Evolutionary conservation across 2,329 filamentous ascomycete species (phyloP).

Genomic region (Penicillium sp.): DNA sequence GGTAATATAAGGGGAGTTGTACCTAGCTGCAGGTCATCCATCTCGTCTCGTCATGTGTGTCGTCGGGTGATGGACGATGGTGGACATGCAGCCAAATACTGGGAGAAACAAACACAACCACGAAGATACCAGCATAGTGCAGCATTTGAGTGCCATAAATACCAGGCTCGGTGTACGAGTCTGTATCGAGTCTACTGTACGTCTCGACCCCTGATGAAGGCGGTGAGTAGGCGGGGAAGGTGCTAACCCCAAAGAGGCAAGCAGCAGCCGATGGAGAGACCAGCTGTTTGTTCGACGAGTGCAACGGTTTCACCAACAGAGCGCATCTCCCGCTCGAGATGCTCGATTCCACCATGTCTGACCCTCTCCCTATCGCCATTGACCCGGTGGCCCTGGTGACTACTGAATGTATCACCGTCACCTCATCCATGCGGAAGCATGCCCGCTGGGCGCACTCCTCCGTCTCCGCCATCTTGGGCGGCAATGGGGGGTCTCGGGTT

Average conservation of each 20-base stretch:
- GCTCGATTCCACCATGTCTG: conserved; percentile 34
- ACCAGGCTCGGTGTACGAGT: background rate
- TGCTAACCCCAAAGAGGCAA: conserved; percentile 31
- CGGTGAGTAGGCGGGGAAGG: conserved; percentile 26
- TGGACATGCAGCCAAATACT: background rate
- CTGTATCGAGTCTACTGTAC: too few relatives aligned
- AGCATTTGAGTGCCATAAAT: background rate
- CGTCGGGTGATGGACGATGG: background rate
- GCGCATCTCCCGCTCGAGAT: conserved; percentile 25
- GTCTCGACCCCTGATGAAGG: conserved; percentile 27
- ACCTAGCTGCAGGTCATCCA: background rate
- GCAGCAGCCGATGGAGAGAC: conserved; percentile 28
- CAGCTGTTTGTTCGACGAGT: conserved; percentile 28
- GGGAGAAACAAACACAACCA: background rate
- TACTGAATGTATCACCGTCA: conserved; percentile 98
- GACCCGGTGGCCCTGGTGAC: conserved; percentile 92
- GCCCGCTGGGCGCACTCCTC: conserved; percentile 94
- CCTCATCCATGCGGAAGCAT: conserved; percentile 97
- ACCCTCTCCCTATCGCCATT: conserved; percentile 72
- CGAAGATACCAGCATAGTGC: background rate
- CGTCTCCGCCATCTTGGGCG: conserved; percentile 91
- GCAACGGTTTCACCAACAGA: conserved; percentile 25
- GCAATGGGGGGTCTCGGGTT: conserved; percentile 54
- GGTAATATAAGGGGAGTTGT: background rate
- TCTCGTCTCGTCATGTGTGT: background rate